phyloP scores from a whole-genome alignment of 106 monocot genomes.

The Xerophyta viscosa region DNA sequence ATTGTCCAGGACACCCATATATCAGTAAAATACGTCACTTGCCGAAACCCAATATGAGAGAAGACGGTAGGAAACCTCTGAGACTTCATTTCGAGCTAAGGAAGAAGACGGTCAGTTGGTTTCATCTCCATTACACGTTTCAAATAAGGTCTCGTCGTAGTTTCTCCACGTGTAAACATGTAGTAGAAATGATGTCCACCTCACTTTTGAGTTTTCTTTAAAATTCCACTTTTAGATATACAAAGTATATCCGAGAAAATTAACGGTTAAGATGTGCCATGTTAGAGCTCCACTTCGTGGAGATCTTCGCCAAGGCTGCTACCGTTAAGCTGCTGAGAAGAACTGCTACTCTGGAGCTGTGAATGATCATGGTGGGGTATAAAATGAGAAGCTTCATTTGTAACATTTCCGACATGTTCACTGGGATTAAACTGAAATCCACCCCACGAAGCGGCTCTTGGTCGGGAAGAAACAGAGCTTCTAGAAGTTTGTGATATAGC shows the following conservation, averaged over 20 bases:
- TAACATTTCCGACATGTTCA: conserved; percentile 2
- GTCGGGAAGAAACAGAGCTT: conserved; percentile 13
- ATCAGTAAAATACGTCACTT: not conserved
- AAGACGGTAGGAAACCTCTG: too few species aligned
- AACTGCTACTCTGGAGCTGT: conserved; percentile 3
- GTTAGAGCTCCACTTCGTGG: conserved; percentile 71
- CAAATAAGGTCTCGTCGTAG: too few species aligned
- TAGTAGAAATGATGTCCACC: too few species aligned
- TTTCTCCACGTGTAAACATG: too few species aligned
- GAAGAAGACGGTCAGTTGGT: too few species aligned
- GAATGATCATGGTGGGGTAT: conserved; percentile 12
- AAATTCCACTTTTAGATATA: too few species aligned
- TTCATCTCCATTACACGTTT: too few species aligned
- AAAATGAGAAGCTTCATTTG: conserved; percentile 2
- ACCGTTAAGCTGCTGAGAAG: conserved; percentile 13
- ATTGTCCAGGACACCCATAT: conserved; percentile 18
- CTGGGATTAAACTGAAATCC: conserved; percentile 29
- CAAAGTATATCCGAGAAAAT: too few species aligned
- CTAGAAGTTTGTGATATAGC: conserved; percentile 9
- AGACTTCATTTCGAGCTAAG: too few species aligned
- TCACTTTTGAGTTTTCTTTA: too few species aligned
- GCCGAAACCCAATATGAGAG: too few species aligned
- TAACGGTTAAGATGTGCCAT: not conserved
- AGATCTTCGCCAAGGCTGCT: conserved; percentile 45
- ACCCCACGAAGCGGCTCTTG: conserved; percentile 66